phyloP scores from a whole-genome alignment of 805 yeast genomes.

The Saturnispora hagleri region DNA sequence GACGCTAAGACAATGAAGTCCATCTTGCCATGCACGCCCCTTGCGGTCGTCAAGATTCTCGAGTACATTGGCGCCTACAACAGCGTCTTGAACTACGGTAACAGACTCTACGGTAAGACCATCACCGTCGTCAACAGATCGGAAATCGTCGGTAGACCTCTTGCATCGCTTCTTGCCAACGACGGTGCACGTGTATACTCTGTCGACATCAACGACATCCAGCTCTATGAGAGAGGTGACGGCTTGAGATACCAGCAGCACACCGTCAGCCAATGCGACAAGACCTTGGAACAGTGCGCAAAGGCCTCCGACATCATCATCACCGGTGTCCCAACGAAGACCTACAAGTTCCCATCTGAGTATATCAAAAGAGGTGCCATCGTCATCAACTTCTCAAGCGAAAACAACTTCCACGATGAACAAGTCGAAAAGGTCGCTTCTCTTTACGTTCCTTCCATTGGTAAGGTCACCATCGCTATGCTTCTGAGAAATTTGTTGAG shows the following conservation, averaged over 20 bases:
- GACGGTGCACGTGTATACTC: slow-evolving; percentile 97
- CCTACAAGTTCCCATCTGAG: slow-evolving; percentile 79
- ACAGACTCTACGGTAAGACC: slow-evolving; percentile 87
- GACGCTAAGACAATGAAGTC: slow-evolving; percentile 58
- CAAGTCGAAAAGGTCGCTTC: slow-evolving; percentile 81
- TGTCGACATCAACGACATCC: slow-evolving; percentile 78
- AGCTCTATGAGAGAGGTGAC: slow-evolving; percentile 89
- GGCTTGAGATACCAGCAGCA: slow-evolving; percentile 77
- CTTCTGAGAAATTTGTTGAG: slow-evolving; percentile 80
- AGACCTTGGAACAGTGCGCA: slow-evolving; percentile 56
- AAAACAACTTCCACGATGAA: slow-evolving; percentile 75
- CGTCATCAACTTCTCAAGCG: slow-evolving; percentile 81
- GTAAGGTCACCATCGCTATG: slow-evolving; percentile 96
- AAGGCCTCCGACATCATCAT: slow-evolving; percentile 80
- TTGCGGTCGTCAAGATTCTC: slow-evolving; percentile 87
- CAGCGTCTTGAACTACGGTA: slow-evolving; percentile 72
- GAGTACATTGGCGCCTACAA: slow-evolving; percentile 89
- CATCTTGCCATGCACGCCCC: slow-evolving; percentile 92
- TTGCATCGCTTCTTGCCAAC: slow-evolving; percentile 91
- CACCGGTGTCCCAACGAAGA: slow-evolving; percentile 87
- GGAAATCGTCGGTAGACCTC: slow-evolving; percentile 95
- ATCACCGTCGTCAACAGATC: slow-evolving; percentile 86
- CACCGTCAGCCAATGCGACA: slow-evolving; percentile 52
- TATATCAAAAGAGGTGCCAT: slow-evolving; percentile 80
- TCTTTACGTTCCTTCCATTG: slow-evolving; percentile 88